phyloP scores from a whole-genome alignment of 306 rosid species.

The Ormosia semicastrata region DNA sequence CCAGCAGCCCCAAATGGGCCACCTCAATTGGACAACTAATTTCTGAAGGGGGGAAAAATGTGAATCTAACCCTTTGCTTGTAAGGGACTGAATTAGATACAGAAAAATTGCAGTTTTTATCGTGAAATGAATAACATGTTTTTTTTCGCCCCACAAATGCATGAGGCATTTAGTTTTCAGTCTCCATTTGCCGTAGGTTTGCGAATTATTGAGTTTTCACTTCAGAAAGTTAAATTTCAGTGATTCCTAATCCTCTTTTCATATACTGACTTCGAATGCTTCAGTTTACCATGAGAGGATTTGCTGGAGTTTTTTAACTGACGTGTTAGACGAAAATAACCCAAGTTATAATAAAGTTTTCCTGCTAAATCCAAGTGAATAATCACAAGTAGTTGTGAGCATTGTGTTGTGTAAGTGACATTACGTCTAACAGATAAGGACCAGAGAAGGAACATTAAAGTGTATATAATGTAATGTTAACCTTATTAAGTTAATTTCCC shows the following conservation, averaged over 20 bases:
- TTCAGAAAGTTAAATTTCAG: not conserved
- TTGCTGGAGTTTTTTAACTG: not conserved
- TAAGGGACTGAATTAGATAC: slow-evolving; percentile 65
- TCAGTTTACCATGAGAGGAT: not conserved
- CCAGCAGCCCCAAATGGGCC: slow-evolving; percentile 89
- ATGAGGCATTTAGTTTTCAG: slow-evolving; percentile 34
- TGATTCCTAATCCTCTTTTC: slow-evolving; percentile 19
- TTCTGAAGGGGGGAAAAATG: slow-evolving; percentile 51
- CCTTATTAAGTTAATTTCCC: too few relatives aligned
- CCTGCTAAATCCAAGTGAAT: not conserved
- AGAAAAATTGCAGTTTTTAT: slow-evolving; percentile 47
- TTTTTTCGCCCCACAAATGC: slow-evolving; percentile 39
- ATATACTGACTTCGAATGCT: not conserved
- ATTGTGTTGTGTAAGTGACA: too few relatives aligned
- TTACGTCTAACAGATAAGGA: too few relatives aligned
- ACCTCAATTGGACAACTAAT: slow-evolving; percentile 88
- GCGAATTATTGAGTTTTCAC: slow-evolving; percentile 25
- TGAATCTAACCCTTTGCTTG: slow-evolving; percentile 60
- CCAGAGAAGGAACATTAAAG: too few relatives aligned
- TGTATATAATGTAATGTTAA: too few relatives aligned
- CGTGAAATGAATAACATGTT: slow-evolving; percentile 54
- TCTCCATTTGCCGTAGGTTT: not conserved
- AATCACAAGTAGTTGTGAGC: too few relatives aligned
- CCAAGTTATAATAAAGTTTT: not conserved
- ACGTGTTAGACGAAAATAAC: not conserved